Conservation (phyloP, 1,284 basidiomycete genomes). For the Puccinia polysora region DNA sequence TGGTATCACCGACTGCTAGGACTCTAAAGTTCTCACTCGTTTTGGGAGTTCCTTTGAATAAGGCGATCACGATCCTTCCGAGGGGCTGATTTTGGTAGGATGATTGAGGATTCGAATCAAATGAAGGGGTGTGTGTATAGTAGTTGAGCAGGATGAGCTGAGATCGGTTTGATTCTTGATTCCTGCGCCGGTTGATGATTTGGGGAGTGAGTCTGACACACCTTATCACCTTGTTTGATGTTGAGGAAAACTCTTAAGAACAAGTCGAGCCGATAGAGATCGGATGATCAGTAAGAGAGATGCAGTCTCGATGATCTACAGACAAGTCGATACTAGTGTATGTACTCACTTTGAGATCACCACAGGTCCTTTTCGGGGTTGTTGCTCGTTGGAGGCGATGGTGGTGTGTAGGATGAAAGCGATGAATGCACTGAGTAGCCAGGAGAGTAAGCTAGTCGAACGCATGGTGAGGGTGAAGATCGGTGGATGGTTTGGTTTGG, state of each 20-base stretch:
- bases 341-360: conserved; percentile 16
- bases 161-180: neutral
- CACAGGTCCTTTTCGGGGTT: conserved; percentile 29
- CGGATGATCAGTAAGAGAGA: neutral
- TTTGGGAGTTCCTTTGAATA: conserved; percentile 39
- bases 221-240: conserved; percentile 33
- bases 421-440: conserved; percentile 28
- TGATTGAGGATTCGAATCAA: neutral
- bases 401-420: conserved; percentile 29
- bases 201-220: neutral
- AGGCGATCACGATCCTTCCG: conserved; percentile 34
- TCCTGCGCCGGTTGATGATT: neutral
- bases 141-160: neutral
- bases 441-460: conserved; percentile 18
- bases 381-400: conserved; percentile 2
- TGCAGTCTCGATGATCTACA: neutral
- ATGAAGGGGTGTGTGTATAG: neutral
- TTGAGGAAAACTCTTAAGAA: conserved; percentile 24
- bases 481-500: no score
- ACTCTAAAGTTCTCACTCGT: conserved; percentile 36
- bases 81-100: neutral
- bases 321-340: neutral
- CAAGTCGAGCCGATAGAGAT: neutral
- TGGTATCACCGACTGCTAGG: conserved; percentile 22
- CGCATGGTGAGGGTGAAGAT: no score